Conservation (phyloP, 169 alveolate species). For the Eimeria necatrix region DNA sequence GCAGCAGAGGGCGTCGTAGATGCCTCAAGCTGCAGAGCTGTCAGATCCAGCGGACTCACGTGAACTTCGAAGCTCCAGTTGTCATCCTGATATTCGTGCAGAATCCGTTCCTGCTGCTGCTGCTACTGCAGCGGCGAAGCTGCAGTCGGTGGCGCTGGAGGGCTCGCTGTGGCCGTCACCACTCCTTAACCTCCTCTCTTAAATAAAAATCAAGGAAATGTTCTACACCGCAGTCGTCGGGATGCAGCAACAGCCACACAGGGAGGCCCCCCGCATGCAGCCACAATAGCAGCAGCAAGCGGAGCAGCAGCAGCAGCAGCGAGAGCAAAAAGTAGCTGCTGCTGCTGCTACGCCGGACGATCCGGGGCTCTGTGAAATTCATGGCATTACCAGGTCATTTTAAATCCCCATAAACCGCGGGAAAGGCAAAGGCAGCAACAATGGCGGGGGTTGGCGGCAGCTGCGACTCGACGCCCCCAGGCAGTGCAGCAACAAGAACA, state of each 20-base stretch:
- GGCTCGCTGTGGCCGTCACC: slow-evolving; percentile 26
- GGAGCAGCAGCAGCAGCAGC: slow-evolving; percentile 45
- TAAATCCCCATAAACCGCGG: no score
- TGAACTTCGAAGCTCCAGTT: not conserved
- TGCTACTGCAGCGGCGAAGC: slow-evolving; percentile 43
- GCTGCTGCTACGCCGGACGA: not conserved
- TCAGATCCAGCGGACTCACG: not conserved
- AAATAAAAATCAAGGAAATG: not conserved
- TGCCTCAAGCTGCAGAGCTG: slow-evolving; percentile 1
- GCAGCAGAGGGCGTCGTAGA: slow-evolving; percentile 21
- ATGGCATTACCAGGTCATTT: not conserved
- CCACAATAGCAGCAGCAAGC: slow-evolving; percentile 44
- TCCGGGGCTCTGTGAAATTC: not conserved
- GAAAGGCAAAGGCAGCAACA: no score
- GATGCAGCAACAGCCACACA: slow-evolving; percentile 17
- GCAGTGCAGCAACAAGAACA: slow-evolving; percentile 8
- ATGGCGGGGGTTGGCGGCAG: no score
- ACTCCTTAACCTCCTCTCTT: not conserved
- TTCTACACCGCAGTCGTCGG: not conserved
- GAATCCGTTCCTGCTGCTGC: slow-evolving; percentile 53
- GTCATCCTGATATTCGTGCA: not conserved
- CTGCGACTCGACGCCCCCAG: no score
- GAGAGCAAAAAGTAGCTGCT: not conserved
- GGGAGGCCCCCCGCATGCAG: slow-evolving; percentile 55
- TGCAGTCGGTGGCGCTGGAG: not conserved